Base-by-base conservation (phyloP, 2,329 filamentous ascomycete genomes). In the Nothopassalora personata region DNA sequence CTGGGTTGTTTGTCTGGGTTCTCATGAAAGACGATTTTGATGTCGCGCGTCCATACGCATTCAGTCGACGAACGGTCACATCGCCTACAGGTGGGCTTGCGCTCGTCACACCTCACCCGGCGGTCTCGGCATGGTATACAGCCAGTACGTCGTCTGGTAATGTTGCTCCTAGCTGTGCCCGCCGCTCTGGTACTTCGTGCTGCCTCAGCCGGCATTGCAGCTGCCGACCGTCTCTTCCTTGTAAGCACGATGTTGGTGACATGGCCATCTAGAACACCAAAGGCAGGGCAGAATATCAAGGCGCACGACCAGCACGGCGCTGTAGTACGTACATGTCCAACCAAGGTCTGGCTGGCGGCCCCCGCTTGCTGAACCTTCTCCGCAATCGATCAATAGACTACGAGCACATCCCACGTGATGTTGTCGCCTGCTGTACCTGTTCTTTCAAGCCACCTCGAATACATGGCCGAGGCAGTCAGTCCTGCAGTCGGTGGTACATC, bases 61-160 rank as follows among this genome's bases (percentile, higher is more conserved):
- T 59, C 53, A 30, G 39, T 45, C 6, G 50, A 50, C n/a, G 50
- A 56, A 19, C 56, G 33, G 31, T 54, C 60, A 47, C 60, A 61
- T 47, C 60, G 48, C 19, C 50, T 54, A 43, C 60, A 59, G 33
- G 47, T 53, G 8, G 60, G 60, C 33, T 59, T 61, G 53, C 48
- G 50, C 36, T 61, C 60, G 49, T 56, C 56, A 52, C 59, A 61
- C 27, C 59, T 49, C 19, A 61, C 59, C 30, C 59, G 59, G 34
- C 56, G 59, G 13, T 58, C 56, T 31, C 59, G 30, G 53, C 59
- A 61, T 45, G 59, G 59, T 9, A 59, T 59, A 28, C 59, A 61
- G 4, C 59, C 59, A 28, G 59, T 61, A 28, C 59, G 53, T 33
- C 59, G 59, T 45, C 59, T 48, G 3, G 59, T 61, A 27, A 61